Percentiles rank a stretch among this genome's conserved stretches.
Evolutionary conservation across 805 yeast species (phyloP).

Genomic region (Ogataea trehaloabstinens): DNA sequence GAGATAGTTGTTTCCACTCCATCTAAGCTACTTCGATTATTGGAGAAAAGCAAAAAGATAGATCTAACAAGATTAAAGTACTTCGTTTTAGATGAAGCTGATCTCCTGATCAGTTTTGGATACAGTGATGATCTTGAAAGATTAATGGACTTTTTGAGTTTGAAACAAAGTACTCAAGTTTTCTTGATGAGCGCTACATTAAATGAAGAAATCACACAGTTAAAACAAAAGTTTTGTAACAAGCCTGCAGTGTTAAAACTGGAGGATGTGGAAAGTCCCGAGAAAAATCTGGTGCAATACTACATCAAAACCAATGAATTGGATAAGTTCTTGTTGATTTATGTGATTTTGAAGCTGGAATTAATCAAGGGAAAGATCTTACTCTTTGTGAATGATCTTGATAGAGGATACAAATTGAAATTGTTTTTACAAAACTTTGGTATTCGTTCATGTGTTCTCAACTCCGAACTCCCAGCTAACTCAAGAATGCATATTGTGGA

Average conservation of each 20-base stretch:
- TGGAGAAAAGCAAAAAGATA: constrained; percentile 46
- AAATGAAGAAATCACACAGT: constrained; percentile 75
- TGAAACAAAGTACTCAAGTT: constrained; percentile 75
- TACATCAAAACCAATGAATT: constrained; percentile 84
- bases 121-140: constrained; percentile 78
- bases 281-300: constrained; percentile 72
- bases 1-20: constrained; percentile 88
- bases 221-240: constrained; percentile 78
- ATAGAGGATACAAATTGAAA: constrained; percentile 90
- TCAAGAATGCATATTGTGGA: constrained; percentile 94
- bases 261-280: constrained; percentile 57
- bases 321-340: constrained; percentile 87
- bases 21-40: constrained; percentile 57
- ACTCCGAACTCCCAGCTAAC: constrained; percentile 88
- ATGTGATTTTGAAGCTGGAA: constrained; percentile 85
- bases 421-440: constrained; percentile 94
- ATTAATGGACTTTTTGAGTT: constrained; percentile 63
- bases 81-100: constrained; percentile 93
- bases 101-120: constrained; percentile 84
- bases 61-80: constrained; percentile 58
- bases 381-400: constrained; percentile 89
- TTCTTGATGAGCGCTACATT: constrained; percentile 96
- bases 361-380: constrained; percentile 89
- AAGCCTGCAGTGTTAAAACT: constrained; percentile 79
- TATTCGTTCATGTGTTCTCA: constrained; percentile 79